phyloP scores from a whole-genome alignment of 2,329 filamentous ascomycete species.

The Phyllosticta ampelicida region DNA sequence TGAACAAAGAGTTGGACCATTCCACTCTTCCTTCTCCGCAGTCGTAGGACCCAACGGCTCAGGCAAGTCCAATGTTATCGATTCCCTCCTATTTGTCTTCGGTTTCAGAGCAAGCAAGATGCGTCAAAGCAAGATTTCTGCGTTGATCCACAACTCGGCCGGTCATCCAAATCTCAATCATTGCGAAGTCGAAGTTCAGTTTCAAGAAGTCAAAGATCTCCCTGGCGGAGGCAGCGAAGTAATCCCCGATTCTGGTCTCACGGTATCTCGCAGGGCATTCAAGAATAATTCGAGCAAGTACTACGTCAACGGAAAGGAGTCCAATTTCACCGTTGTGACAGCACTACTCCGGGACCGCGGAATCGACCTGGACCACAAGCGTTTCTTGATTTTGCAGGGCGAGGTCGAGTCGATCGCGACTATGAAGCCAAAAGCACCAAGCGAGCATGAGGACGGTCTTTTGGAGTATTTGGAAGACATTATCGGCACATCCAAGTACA shows the following conservation, averaged over 20 bases:
- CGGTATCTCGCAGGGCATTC: slow-evolving; percentile 88
- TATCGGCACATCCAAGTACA: slow-evolving; percentile 97
- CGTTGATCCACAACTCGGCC: slow-evolving; percentile 93
- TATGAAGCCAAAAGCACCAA: slow-evolving; percentile 94
- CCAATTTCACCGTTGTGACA: slow-evolving; percentile 86
- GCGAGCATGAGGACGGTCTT: slow-evolving; percentile 91
- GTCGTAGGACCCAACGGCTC: slow-evolving; percentile 97
- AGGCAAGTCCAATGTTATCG: slow-evolving; percentile 97
- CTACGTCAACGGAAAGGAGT: slow-evolving; percentile 84
- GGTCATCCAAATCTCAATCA: slow-evolving; percentile 72
- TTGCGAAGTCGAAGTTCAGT: slow-evolving; percentile 95
- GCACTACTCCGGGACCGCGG: slow-evolving; percentile 76
- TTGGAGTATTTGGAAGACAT: slow-evolving; percentile 97
- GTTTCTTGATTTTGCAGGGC: slow-evolving; percentile 92
- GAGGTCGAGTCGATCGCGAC: slow-evolving; percentile 98
- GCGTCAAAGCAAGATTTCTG: slow-evolving; percentile 96
- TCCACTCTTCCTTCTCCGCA: slow-evolving; percentile 93
- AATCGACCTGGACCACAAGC: slow-evolving; percentile 94
- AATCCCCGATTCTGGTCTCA: slow-evolving; percentile 70
- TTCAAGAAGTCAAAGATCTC: slow-evolving; percentile 87
- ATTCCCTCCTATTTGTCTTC: slow-evolving; percentile 96
- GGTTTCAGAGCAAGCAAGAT: slow-evolving; percentile 98
- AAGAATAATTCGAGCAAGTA: slow-evolving; percentile 98
- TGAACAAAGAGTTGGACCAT: slow-evolving; percentile 87
- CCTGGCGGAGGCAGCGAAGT: slow-evolving; percentile 64